A percentile compares a stretch with the other conserved stretches of the same genome.
phyloP scores from a whole-genome alignment of 2,329 filamentous ascomycete genomes.

The Monilinia aucupariae region DNA sequence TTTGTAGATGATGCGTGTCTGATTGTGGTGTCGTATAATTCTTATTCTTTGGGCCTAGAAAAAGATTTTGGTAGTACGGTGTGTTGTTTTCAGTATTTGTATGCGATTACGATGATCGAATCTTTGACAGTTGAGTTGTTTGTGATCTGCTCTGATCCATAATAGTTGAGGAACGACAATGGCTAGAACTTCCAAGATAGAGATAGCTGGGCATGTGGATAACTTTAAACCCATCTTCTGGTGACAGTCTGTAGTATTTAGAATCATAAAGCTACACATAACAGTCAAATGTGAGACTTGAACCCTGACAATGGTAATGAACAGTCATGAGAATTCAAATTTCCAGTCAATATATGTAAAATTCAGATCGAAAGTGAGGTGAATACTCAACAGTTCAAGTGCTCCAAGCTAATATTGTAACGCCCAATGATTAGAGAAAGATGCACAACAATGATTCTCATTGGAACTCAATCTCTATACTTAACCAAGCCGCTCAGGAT shows the following conservation, averaged over 20 bases:
- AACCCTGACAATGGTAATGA: not conserved
- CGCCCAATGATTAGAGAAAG: not conserved
- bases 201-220: no score
- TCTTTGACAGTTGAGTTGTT: not conserved
- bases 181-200: not conserved
- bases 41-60: not conserved
- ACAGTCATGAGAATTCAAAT: not conserved
- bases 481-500: not conserved
- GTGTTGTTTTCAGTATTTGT: no score
- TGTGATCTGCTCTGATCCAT: not conserved
- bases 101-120: no score
- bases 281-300: not conserved
- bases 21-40: not conserved
- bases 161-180: not conserved
- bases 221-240: not conserved
- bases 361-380: not conserved
- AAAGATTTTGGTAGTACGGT: no score
- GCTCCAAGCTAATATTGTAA: not conserved
- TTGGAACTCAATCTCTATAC: not conserved
- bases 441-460: not conserved
- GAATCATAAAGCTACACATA: not conserved
- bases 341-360: not conserved
- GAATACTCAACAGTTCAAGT: not conserved
- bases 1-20: not conserved
- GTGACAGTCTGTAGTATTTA: not conserved